phyloP scores from a whole-genome alignment of 306 rosid genomes.

The Glycine latifolia region DNA sequence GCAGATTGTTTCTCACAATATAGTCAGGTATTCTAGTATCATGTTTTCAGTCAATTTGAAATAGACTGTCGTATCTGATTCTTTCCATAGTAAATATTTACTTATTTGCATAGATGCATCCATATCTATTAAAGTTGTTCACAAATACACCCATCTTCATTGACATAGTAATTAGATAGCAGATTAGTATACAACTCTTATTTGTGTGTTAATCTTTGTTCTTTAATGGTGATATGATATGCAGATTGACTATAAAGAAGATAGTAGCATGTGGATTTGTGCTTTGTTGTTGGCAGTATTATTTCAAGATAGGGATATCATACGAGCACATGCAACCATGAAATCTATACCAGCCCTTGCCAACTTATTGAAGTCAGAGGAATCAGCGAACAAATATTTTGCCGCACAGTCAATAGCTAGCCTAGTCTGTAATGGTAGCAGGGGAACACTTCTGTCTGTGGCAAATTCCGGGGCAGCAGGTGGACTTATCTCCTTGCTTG shows the following conservation, averaged over 20 bases:
- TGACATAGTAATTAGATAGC: slow-evolving; percentile 25
- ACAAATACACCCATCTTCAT: slow-evolving; percentile 17
- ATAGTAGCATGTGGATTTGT: slow-evolving; percentile 91
- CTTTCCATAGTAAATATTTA: slow-evolving; percentile 9
- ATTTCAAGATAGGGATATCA: slow-evolving; percentile 95
- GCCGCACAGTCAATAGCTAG: slow-evolving; percentile 95
- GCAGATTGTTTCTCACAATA: slow-evolving; percentile 70
- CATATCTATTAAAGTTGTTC: slow-evolving; percentile 31
- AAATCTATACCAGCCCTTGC: slow-evolving; percentile 87
- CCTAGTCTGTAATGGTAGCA: slow-evolving; percentile 98
- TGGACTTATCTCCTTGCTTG: slow-evolving; percentile 92
- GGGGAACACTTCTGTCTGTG: slow-evolving; percentile 96
- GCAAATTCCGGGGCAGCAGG: slow-evolving; percentile 97
- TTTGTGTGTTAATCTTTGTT: slow-evolving; percentile 25
- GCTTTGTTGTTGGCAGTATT: slow-evolving; percentile 87
- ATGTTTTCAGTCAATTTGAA: slow-evolving; percentile 28
- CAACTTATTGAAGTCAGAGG: slow-evolving; percentile 91
- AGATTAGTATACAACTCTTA: slow-evolving; percentile 32
- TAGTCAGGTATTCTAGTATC: slow-evolving; percentile 72
- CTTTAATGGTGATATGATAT: slow-evolving; percentile 47
- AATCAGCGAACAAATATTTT: slow-evolving; percentile 81
- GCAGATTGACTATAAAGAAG: slow-evolving; percentile 90
- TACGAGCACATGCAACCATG: slow-evolving; percentile 94
- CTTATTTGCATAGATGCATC: slow-evolving; percentile 33
- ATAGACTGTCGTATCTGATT: slow-evolving; percentile 34